Conservation (phyloP, 2,329 filamentous ascomycete genomes). For the Colletotrichum kahawae region DNA sequence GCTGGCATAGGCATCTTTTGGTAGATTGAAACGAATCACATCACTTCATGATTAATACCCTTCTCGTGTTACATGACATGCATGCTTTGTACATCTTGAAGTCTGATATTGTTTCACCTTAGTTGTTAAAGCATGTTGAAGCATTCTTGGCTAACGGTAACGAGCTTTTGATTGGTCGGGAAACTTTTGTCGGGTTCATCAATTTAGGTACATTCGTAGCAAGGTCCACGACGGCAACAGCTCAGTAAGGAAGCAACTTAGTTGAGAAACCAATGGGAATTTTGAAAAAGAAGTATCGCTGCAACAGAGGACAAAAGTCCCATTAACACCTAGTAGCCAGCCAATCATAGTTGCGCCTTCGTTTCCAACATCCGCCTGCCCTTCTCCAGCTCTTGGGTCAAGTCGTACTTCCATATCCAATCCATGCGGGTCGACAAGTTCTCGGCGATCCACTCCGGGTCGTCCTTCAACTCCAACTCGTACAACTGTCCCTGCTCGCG, state of each 20-base stretch:
- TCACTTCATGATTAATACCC: neutral
- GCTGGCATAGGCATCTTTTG: neutral
- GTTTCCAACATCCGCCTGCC: neutral
- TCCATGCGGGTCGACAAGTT: slow-evolving; percentile 6
- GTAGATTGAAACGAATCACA: neutral
- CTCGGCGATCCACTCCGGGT: slow-evolving; percentile 3
- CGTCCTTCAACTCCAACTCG: slow-evolving; percentile 11
- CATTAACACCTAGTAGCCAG: neutral
- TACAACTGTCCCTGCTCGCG: slow-evolving; percentile 9
- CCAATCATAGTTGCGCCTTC: neutral
- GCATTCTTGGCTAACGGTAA: too few species aligned
- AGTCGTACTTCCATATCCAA: slow-evolving; percentile 15
- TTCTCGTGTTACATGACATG: neutral
- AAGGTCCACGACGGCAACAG: too few species aligned
- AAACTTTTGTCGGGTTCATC: too few species aligned
- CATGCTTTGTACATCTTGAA: too few species aligned
- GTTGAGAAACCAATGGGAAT: too few species aligned
- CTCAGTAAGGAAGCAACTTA: too few species aligned
- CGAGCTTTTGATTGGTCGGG: too few species aligned
- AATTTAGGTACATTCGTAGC: too few species aligned
- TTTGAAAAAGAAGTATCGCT: too few species aligned
- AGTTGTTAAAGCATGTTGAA: too few species aligned
- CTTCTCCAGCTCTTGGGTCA: slow-evolving; percentile 4
- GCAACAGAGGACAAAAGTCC: too few species aligned
- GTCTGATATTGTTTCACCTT: too few species aligned